Percentiles rank a stretch among this genome's conserved stretches.
These are phyloP conservation scores for Durotheca rogersii DNA, from an alignment of 495 filamentous ascomycete genomes.

Conservation along the genomic window DNA sequence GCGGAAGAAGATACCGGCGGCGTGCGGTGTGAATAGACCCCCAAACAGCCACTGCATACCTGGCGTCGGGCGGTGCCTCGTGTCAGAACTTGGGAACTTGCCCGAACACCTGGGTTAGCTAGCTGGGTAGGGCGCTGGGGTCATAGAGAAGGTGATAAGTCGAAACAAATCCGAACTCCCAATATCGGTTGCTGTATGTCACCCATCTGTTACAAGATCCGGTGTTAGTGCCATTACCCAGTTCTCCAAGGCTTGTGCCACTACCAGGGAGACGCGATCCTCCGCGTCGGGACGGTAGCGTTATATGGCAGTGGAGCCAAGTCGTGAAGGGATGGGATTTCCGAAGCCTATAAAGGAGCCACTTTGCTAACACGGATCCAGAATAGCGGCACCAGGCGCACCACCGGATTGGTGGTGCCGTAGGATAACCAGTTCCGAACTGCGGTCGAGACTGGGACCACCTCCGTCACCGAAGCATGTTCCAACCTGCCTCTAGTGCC, in stretches of 20 bases:
- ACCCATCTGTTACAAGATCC: slow-evolving; percentile 25
- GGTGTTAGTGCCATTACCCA: slow-evolving; percentile 29
- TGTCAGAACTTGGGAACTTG: background rate
- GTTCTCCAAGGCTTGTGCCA: slow-evolving; percentile 21
- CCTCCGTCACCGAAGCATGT: too few relatives aligned
- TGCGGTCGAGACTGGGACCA: too few relatives aligned
- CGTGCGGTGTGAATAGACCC: too few relatives aligned
- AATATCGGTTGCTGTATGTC: slow-evolving; percentile 11
- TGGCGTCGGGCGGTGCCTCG: background rate
- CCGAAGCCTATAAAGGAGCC: slow-evolving; percentile 27
- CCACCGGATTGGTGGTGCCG: slow-evolving; percentile 15
- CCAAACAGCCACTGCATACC: background rate
- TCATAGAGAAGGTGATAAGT: slow-evolving; percentile 12
- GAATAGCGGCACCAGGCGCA: slow-evolving; percentile 22
- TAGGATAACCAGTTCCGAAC: background rate
- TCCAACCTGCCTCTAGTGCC: too few relatives aligned
- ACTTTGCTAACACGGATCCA: slow-evolving; percentile 23
- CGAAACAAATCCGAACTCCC: slow-evolving; percentile 9
- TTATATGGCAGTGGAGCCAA: slow-evolving; percentile 24
- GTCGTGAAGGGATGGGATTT: slow-evolving; percentile 19
- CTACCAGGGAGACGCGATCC: slow-evolving; percentile 25
- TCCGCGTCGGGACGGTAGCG: slow-evolving; percentile 26
- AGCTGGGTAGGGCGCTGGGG: background rate
- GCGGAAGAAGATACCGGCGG: background rate
- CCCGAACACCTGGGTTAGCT: background rate